These are phyloP conservation scores for Aspergillus fumigatiaffinis DNA, from an alignment of 2,329 filamentous ascomycete species.

Conservation along the genomic window DNA sequence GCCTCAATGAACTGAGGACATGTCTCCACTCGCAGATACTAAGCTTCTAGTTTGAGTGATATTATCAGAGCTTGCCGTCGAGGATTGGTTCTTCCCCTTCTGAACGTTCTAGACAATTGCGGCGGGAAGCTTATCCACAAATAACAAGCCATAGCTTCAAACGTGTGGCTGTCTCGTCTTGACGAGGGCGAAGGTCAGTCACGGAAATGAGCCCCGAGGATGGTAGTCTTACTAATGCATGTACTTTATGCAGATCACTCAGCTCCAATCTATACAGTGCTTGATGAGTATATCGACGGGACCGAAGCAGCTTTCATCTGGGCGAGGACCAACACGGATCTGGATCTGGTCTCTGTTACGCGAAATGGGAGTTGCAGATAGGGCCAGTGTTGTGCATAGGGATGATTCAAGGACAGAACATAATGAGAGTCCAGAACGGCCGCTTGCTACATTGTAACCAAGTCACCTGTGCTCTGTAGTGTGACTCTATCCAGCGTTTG, in stretches of 20 bases:
- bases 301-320: background rate
- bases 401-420: background rate
- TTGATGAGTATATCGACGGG: background rate
- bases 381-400: background rate
- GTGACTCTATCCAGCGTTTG: background rate
- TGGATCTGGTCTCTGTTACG: background rate
- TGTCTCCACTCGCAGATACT: background rate
- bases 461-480: background rate
- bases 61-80: background rate
- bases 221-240: background rate
- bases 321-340: background rate
- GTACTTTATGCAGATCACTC: background rate
- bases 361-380: background rate
- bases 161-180: background rate
- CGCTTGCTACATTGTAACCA: background rate
- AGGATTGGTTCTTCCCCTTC: background rate
- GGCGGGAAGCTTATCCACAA: background rate
- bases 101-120: background rate
- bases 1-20: too few species aligned
- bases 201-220: background rate
- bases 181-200: background rate
- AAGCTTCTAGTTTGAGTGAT: background rate
- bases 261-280: background rate
- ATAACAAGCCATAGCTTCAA: background rate
- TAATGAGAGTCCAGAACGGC: background rate